phyloP scores from a whole-genome alignment of 139 green algal genomes.

The Chlamydomonas sp. region DNA sequence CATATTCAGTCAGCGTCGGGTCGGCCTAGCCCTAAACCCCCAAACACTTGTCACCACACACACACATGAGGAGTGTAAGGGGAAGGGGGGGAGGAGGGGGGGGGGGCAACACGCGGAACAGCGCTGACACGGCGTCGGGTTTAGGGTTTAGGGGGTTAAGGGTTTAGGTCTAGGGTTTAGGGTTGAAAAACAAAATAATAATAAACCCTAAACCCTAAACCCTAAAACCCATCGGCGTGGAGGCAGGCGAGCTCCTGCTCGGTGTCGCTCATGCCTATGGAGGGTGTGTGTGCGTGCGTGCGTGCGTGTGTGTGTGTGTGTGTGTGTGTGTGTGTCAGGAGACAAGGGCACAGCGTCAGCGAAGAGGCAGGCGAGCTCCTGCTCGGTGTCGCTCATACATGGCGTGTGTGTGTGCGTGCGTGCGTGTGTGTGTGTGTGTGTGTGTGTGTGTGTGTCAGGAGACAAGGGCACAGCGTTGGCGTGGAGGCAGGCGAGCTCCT shows the following conservation, averaged over 20 bases:
- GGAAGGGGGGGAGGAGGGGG: too few species aligned
- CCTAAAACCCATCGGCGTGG: slow-evolving; percentile 20
- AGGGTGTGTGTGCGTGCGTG: not conserved
- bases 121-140: slow-evolving; percentile 41
- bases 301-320: too few species aligned
- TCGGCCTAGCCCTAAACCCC: too few species aligned
- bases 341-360: slow-evolving; percentile 41
- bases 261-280: slow-evolving; percentile 36
- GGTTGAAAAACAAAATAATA: not conserved
- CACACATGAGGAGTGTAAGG: too few species aligned
- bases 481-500: slow-evolving; percentile 56
- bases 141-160: too few species aligned
- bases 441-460: too few species aligned
- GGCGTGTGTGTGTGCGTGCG: not conserved
- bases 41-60: too few species aligned
- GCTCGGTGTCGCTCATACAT: slow-evolving; percentile 46
- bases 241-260: slow-evolving; percentile 50
- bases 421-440: too few species aligned
- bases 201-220: not conserved
- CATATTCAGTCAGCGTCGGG: too few species aligned
- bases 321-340: too few species aligned
- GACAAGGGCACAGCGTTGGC: slow-evolving; percentile 39
- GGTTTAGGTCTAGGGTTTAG: too few species aligned
- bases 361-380: slow-evolving; percentile 55
- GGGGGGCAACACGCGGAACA: slow-evolving; percentile 23